phyloP scores from a whole-genome alignment of 768 basidiomycete genomes.

The Amanita pallidorosea region DNA sequence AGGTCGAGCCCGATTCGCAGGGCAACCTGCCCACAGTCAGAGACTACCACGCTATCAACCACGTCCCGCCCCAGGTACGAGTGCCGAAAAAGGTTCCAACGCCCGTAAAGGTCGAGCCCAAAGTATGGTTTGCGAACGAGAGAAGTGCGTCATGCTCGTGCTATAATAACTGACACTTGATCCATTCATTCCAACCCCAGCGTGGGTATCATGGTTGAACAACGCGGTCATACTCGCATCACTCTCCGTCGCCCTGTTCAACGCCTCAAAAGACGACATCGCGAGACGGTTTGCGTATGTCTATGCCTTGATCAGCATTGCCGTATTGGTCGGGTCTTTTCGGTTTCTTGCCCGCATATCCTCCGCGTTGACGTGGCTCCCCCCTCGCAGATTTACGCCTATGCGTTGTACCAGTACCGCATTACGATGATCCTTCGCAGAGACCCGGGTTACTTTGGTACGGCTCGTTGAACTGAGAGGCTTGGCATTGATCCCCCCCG shows the following conservation, averaged over 20 bases:
- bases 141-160: constrained; percentile 43
- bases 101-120: constrained; percentile 80
- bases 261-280: constrained; percentile 65
- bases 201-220: constrained; percentile 91
- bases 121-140: constrained; percentile 98
- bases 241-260: constrained; percentile 81
- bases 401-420: constrained; percentile 75
- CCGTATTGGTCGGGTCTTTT: constrained; percentile 41
- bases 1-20: constrained; percentile 34
- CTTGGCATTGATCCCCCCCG: too few relatives aligned
- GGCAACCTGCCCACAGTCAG: constrained; percentile 52
- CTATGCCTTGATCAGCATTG: constrained; percentile 73
- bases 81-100: constrained; percentile 79
- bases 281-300: constrained; percentile 71
- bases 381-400: constrained; percentile 58
- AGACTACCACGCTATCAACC: constrained; percentile 69
- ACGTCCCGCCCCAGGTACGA: constrained; percentile 50
- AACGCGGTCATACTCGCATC: constrained; percentile 77
- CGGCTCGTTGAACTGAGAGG: too few relatives aligned
- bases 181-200: constrained; percentile 34
- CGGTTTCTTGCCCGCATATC: background rate
- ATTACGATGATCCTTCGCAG: constrained; percentile 85
- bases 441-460: constrained; percentile 86
- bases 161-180: background rate
- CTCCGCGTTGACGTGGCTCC: background rate